phyloP scores from a whole-genome alignment of 2,329 filamentous ascomycete species.

The Claviceps maximensis region DNA sequence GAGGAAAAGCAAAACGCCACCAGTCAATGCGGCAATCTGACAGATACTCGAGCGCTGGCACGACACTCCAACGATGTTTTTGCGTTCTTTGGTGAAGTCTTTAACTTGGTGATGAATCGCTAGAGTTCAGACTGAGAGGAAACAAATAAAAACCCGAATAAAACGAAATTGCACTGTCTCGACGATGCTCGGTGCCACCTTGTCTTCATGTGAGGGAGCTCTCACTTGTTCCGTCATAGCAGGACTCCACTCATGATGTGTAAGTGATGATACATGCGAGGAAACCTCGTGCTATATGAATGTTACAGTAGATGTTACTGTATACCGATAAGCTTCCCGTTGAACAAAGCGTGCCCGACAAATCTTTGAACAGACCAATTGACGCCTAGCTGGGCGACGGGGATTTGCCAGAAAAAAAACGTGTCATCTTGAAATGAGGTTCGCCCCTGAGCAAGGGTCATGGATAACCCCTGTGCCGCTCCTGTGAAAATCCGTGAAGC shows the following conservation, averaged over 20 bases:
- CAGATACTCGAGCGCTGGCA: neutral
- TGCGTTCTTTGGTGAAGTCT: too few relatives aligned
- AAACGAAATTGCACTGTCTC: neutral
- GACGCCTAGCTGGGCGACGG: neutral
- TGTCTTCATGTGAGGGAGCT: neutral
- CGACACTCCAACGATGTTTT: too few relatives aligned
- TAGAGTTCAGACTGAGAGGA: neutral
- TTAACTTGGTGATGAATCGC: too few relatives aligned
- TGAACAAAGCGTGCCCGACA: neutral
- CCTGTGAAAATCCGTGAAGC: neutral
- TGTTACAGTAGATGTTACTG: neutral
- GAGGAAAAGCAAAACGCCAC: neutral
- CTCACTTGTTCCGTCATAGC: neutral
- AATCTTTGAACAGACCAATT: neutral
- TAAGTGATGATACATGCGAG: neutral
- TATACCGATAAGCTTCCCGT: neutral
- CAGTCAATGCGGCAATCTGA: neutral
- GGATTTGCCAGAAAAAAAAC: neutral
- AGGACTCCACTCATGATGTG: neutral
- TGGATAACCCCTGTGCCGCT: neutral
- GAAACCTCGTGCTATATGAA: neutral
- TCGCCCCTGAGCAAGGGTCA: conserved; percentile 6
- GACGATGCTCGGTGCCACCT: neutral
- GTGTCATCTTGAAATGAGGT: conserved; percentile 4
- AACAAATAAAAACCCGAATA: neutral